A percentile compares a stretch with the other conserved stretches of the same genome.
phyloP scores from a whole-genome alignment of 2,329 filamentous ascomycete genomes.

The Penicillium janthinellum region DNA sequence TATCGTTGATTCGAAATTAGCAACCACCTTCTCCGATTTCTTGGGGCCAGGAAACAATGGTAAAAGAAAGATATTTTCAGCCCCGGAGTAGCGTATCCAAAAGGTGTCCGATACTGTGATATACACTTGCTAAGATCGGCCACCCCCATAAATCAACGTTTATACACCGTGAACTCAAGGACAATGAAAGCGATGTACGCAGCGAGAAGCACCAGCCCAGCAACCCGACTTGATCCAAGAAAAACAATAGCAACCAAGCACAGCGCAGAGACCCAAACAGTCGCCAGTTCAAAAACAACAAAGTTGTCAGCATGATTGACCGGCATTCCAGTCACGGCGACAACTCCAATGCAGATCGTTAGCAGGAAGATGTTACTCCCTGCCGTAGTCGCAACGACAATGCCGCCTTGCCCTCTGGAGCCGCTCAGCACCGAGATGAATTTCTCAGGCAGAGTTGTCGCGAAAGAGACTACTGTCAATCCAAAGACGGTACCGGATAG shows the following conservation, averaged over 20 bases:
- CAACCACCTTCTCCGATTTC: no score
- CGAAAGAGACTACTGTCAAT: slow-evolving; percentile 52
- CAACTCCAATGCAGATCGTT: slow-evolving; percentile 50
- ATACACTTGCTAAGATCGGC: no score
- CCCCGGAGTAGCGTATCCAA: no score
- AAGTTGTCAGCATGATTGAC: slow-evolving; percentile 17
- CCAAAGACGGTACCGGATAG: slow-evolving; percentile 53
- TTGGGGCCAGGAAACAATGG: no score
- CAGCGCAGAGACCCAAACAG: slow-evolving; percentile 24
- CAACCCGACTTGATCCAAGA: slow-evolving; percentile 11
- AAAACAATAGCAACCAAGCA: slow-evolving; percentile 19
- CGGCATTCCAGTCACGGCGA: slow-evolving; percentile 19
- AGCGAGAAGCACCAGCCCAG: slow-evolving; percentile 32
- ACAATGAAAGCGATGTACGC: slow-evolving; percentile 39
- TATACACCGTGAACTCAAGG: slow-evolving; percentile 36
- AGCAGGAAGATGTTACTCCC: slow-evolving; percentile 60
- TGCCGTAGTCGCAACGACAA: slow-evolving; percentile 56
- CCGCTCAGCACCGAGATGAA: slow-evolving; percentile 54
- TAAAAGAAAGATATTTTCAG: no score
- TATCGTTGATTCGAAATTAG: no score
- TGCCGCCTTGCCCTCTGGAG: slow-evolving; percentile 50
- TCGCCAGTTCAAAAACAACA: slow-evolving; percentile 28
- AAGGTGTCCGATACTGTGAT: no score
- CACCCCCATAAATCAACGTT: not conserved
- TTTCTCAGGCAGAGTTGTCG: slow-evolving; percentile 58